phyloP scores from a whole-genome alignment of 2,329 filamentous ascomycete genomes.

The Zarea fungicola region DNA sequence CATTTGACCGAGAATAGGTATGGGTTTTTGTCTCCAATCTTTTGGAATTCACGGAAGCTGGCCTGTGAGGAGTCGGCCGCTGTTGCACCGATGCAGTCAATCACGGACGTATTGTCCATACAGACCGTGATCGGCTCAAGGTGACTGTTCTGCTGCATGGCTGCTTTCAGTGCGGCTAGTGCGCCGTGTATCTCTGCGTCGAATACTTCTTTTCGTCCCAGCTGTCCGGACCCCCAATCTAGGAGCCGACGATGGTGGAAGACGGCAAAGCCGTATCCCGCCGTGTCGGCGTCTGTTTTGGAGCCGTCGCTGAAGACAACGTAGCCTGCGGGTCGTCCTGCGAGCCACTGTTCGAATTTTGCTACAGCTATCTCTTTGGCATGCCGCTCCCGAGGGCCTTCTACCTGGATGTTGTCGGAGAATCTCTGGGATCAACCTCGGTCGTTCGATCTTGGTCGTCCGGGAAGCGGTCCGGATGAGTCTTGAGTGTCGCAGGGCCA shows the following conservation, averaged over 20 bases:
- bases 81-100: slow-evolving; percentile 2
- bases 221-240: neutral
- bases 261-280: neutral
- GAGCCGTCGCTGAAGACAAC: slow-evolving; percentile 4
- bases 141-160: neutral
- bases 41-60: slow-evolving; percentile 1
- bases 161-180: neutral
- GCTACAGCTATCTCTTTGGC: neutral
- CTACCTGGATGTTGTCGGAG: neutral
- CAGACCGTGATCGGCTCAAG: slow-evolving; percentile 2
- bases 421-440: slow-evolving; percentile 7
- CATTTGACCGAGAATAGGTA: slow-evolving; percentile 2
- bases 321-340: too few species aligned
- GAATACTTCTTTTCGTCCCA: slow-evolving; percentile 4
- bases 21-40: neutral
- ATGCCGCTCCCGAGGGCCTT: neutral
- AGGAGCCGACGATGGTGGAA: neutral
- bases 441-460: neutral
- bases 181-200: slow-evolving; percentile 1
- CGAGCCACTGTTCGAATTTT: neutral
- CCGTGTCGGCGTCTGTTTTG: neutral
- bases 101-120: slow-evolving; percentile 11
- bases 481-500: neutral
- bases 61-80: slow-evolving; percentile 1
- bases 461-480: neutral